Conservation (phyloP, 2,329 filamentous ascomycete genomes). For the Calonectria pteridis region DNA sequence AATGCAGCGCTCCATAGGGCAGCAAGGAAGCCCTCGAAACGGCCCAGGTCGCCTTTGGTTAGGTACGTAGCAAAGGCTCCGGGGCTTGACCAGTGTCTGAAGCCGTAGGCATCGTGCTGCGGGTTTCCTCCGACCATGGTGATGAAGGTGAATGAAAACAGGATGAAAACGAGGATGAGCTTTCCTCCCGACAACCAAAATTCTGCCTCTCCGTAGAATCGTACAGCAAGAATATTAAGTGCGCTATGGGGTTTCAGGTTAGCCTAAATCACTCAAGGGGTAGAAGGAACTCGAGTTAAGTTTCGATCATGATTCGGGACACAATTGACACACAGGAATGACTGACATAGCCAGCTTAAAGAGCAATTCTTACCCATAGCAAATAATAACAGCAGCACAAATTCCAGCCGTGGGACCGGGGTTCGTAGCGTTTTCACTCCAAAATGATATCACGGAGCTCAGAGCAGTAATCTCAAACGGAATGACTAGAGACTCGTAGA, state of each 20-base stretch:
- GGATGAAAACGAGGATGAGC: slow-evolving; percentile 73
- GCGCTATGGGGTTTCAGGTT: slow-evolving; percentile 48
- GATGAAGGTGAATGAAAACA: slow-evolving; percentile 83
- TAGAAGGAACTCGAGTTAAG: neutral
- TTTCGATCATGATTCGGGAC: neutral
- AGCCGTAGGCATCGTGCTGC: slow-evolving; percentile 76
- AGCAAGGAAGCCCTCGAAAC: slow-evolving; percentile 77
- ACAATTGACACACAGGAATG: neutral
- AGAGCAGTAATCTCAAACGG: slow-evolving; percentile 59
- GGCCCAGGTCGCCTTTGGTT: slow-evolving; percentile 70
- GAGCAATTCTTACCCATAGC: slow-evolving; percentile 64
- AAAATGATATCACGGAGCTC: slow-evolving; percentile 57
- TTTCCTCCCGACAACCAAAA: slow-evolving; percentile 76
- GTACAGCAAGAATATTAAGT: slow-evolving; percentile 75
- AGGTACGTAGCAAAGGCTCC: slow-evolving; percentile 63
- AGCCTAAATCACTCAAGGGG: neutral
- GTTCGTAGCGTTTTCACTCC: slow-evolving; percentile 61
- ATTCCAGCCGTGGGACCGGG: slow-evolving; percentile 76
- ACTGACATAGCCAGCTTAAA: neutral
- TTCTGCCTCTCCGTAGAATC: slow-evolving; percentile 78
- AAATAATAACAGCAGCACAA: slow-evolving; percentile 66
- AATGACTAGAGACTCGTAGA: slow-evolving; percentile 58
- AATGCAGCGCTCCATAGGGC: slow-evolving; percentile 75
- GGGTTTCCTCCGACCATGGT: slow-evolving; percentile 86
- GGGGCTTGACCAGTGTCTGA: slow-evolving; percentile 71